Base-by-base conservation (phyloP, 352 stramenopile species). In the Phytopythium helicoides region DNA sequence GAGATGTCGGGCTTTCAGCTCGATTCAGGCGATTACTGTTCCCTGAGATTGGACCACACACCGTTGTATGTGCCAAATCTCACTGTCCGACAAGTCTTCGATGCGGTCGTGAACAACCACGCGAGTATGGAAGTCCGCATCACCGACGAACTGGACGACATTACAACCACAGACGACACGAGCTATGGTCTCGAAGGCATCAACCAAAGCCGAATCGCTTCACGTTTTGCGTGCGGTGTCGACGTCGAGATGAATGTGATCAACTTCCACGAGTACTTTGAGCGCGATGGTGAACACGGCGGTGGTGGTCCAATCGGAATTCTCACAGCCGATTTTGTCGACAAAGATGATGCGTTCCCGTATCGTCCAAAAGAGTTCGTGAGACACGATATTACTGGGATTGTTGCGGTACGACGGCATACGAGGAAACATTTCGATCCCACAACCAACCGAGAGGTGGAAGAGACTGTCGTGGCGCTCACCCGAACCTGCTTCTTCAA, bases 81-180 rank as follows among this genome's bases (percentile, higher is more conserved):
- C 16, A 52, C 38, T 15, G 65, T 76, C 9, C 46, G 57, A 8
- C 56, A 68, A 12, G 60, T 81, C 14, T 73, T 68, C 35, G 65
- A 81, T n/a, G 58, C 66, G 11, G 62, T 73, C 15, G 51, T 51
- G 26, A 64, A 54, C 41, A 76, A 68, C 55, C 40, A 65, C 7
- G 34, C 46, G 21, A 76, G 71, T 39, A 56, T 76, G 16, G 71
- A 81, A 47, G 66, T 76, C 25, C 61, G 35, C 33, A 67, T 79
- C 54, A 76, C 71, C 1, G 71, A 81, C 31, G 54, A 54, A 10
- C 44, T 76, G 6, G 68, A 62, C 8, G 36, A 72, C 23, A 62
- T 79, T n/a, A 78, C 68, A 2, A 61, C 66, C 39, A 62, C 68
- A 10, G 68, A 78, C 19, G 56, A 76, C 42, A 62, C 68, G 39